Conservation (phyloP, 2,329 filamentous ascomycete genomes). For the Botrytis pseudocinerea region DNA sequence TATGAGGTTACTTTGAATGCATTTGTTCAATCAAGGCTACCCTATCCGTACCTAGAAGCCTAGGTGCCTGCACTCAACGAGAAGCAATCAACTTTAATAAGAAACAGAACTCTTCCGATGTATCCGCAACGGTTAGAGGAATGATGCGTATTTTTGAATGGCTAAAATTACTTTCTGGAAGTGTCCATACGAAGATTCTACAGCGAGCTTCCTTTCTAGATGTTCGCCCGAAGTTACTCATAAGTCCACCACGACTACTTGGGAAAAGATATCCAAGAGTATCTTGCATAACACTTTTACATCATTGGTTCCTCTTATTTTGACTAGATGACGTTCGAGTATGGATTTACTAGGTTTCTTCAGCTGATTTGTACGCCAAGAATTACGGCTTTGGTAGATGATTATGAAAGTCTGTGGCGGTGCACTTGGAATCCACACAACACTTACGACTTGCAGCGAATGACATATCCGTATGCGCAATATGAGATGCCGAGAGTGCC, state of each 20-base stretch:
- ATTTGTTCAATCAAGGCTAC: not conserved
- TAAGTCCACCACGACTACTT: not conserved
- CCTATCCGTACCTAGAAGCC: too few species aligned
- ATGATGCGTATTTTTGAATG: not conserved
- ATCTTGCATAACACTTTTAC: not conserved
- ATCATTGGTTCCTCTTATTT: not conserved
- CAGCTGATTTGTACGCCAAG: slow-evolving; percentile 19
- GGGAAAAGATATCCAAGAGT: not conserved
- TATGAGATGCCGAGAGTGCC: not conserved
- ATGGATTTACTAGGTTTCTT: slow-evolving; percentile 13
- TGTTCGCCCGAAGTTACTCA: not conserved
- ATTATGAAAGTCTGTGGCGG: slow-evolving; percentile 16
- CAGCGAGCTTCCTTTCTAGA: not conserved
- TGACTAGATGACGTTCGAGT: not conserved
- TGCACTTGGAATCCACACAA: not conserved
- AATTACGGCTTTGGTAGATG: slow-evolving; percentile 6
- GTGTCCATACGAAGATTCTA: not conserved
- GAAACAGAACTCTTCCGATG: not conserved
- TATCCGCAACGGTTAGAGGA: not conserved
- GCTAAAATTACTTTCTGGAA: not conserved
- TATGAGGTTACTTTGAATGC: not conserved
- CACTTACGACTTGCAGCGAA: not conserved
- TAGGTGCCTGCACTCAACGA: not conserved
- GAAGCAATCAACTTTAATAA: not conserved
- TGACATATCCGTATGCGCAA: not conserved